Base-by-base conservation (phyloP, 495 filamentous ascomycete species). In the Melanomma pulvis-pyrius region DNA sequence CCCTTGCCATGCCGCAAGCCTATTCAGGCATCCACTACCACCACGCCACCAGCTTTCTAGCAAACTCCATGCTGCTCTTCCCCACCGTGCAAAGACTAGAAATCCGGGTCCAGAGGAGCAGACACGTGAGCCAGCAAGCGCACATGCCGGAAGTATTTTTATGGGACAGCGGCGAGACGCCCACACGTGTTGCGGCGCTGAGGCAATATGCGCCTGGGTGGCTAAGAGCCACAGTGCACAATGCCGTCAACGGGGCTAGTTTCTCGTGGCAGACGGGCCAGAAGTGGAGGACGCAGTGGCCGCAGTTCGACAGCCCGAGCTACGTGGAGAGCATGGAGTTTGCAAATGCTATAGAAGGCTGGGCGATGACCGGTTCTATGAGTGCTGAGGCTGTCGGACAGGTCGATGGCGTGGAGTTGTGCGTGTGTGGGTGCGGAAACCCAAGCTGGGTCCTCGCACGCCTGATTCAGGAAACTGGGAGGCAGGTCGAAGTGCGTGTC, bases 271-370 rank as follows among this genome's bases (percentile, higher is more conserved):
- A 64, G 46, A 22, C 17, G 21, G 61, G 61, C 1, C 7, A 57
- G 12, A 56, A 25, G 52, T 64, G 61, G 61, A 30, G 2, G 13
- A 26, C 57, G 1, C 51, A 64, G 36, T 64, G 61, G 61, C 61
- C 61, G 49, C 51, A 55, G 22, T 36, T 32, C 25, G 19, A 12
- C 2, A n/a, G 4, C 15, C 26, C 29, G 7, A 21, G 6, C 1
- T 32, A 55, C 9, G 1, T 21, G 12, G 41, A 46, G 56, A 19
- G 15, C 26, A 39, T 59, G 36, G 56, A 47, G 56, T 15, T 7
- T 12, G 3, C n/a, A 6, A 44, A 44, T 44, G 2, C 39, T n/a
- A 15, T 15, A 17, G 48, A 51, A n/a, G 48, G 22, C 48, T 29
- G 48, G 26, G 4, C 15, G 48, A 51, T 51, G 48, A 25, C 2